Evolutionary conservation across 139 green algal genomes (phyloP).

Genomic region (Desmodesmus armatus): DNA sequence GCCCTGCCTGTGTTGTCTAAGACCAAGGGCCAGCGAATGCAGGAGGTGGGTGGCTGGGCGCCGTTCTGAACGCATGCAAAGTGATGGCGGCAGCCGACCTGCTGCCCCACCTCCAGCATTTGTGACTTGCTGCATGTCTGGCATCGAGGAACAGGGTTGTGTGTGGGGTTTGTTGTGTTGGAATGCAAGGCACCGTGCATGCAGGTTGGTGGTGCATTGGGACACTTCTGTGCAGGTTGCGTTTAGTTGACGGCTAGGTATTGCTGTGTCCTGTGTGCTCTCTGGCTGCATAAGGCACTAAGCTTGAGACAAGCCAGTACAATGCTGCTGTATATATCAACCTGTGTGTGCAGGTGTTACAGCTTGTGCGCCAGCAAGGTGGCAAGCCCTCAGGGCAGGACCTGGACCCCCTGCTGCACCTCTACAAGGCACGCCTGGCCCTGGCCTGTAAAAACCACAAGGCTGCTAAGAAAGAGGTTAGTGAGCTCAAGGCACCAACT

Average conservation of each 20-base stretch:
- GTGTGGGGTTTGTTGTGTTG: no score
- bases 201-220: no score
- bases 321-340: no score
- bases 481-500: no score
- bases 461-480: conserved; percentile 35
- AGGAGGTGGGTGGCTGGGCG: conserved; percentile 29
- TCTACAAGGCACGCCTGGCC: conserved; percentile 33
- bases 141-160: no score
- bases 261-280: not conserved
- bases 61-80: no score
- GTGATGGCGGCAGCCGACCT: not conserved
- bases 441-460: conserved; percentile 25
- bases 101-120: no score
- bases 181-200: no score
- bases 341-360: conserved; percentile 10
- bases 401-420: conserved; percentile 28
- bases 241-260: no score
- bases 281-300: not conserved
- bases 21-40: not conserved
- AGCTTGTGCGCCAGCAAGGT: conserved; percentile 9
- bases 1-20: conserved; percentile 7
- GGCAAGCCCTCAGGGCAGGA: not conserved
- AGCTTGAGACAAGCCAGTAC: no score
- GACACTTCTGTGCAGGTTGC: no score
- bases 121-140: no score